phyloP scores from a whole-genome alignment of 352 stramenopile species.

The Aphanomyces cochlioides region DNA sequence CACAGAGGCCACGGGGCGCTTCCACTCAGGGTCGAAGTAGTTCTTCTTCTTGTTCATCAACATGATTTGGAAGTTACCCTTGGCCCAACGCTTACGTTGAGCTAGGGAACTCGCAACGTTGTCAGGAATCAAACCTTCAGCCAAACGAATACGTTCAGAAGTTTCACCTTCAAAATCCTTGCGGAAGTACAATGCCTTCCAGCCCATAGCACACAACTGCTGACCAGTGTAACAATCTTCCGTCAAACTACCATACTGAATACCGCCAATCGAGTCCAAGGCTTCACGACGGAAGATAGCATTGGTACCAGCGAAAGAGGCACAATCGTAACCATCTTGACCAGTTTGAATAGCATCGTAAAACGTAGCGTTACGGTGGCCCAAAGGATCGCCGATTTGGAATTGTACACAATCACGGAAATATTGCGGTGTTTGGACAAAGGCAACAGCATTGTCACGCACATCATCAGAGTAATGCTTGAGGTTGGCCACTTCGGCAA shows the following conservation, averaged over 20 bases:
- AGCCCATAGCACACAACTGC: constrained; percentile 71
- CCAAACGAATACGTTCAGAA: constrained; percentile 66
- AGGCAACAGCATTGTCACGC: constrained; percentile 69
- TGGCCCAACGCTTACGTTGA: constrained; percentile 78
- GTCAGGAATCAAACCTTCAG: constrained; percentile 71
- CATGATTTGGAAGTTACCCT: constrained; percentile 81
- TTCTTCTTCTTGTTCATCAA: constrained; percentile 84
- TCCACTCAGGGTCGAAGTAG: constrained; percentile 75
- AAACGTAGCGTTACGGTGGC: constrained; percentile 78
- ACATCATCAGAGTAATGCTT: constrained; percentile 82
- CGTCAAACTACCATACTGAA: constrained; percentile 81
- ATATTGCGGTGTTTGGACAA: constrained; percentile 81
- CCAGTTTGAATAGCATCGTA: constrained; percentile 83
- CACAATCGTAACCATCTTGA: constrained; percentile 80
- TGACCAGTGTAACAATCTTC: constrained; percentile 81
- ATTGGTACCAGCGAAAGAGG: constrained; percentile 76
- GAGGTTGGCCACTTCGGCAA: constrained; percentile 49
- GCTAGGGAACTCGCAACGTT: constrained; percentile 73
- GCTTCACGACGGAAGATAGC: constrained; percentile 76
- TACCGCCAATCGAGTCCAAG: constrained; percentile 77
- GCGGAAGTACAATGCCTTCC: constrained; percentile 83
- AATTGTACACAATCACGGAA: constrained; percentile 82
- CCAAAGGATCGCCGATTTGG: constrained; percentile 74
- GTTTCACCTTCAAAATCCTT: constrained; percentile 84
- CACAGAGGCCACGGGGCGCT: constrained; percentile 60